A percentile compares a stretch with the other conserved stretches of the same genome.
These are phyloP conservation scores for Neurospora sp. DNA, from an alignment of 495 filamentous ascomycete genomes.

Conservation along the genomic window DNA sequence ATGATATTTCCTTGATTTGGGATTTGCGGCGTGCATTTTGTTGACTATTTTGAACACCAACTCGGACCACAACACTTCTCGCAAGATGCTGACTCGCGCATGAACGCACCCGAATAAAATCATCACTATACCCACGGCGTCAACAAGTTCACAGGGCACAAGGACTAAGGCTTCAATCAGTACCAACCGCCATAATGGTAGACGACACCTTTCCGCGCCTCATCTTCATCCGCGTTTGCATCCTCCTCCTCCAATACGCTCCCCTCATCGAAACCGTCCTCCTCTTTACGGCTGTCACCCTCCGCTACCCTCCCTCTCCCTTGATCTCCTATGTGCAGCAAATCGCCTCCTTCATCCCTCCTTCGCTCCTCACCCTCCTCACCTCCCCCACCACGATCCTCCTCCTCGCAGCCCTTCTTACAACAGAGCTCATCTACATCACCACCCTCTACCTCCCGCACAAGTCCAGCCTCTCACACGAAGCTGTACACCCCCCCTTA, in stretches of 20 bases:
- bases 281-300: constrained; percentile 21
- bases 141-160: not conserved
- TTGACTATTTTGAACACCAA: not conserved
- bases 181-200: constrained; percentile 18
- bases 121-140: not conserved
- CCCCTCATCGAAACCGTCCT: constrained; percentile 41
- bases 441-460: constrained; percentile 46
- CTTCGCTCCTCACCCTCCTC: not conserved
- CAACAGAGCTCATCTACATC: constrained; percentile 43
- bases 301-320: not conserved
- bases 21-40: not conserved
- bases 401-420: constrained; percentile 22
- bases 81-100: not conserved
- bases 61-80: not conserved
- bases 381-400: not conserved
- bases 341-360: not conserved
- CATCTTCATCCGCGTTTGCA: constrained; percentile 39
- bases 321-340: not conserved
- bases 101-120: not conserved
- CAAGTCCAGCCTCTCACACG: constrained; percentile 35
- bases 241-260: constrained; percentile 41
- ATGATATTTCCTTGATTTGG: not conserved
- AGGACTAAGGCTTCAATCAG: not conserved
- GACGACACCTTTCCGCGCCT: constrained; percentile 22
- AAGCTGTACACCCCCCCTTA: constrained; percentile 42